Evolutionary conservation across 768 basidiomycete genomes (phyloP), one percentile per base, ranked within the genome.

Genomic region (Pisolithus microcarpus): DNA sequence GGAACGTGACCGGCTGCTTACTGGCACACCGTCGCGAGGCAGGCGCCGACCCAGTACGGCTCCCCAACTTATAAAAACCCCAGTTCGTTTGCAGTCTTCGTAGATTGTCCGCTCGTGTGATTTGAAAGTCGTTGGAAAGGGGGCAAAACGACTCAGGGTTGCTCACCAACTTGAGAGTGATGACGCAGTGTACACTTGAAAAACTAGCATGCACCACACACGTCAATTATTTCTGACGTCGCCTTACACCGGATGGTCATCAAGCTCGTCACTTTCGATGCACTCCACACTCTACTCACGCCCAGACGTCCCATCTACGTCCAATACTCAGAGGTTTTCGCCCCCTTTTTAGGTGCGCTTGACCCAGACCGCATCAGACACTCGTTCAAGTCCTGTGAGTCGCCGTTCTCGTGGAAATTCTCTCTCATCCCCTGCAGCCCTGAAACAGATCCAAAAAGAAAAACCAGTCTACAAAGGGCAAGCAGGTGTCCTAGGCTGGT

Each of bases 241-340:
- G n/a, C 18, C 39, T 23, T 31, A 21, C 21, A 26, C 16, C 28
- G 23, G 18, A 58, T 54, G 53, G 50, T 55, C 59, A 78, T 86
- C 63, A 78, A 75, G 8, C 69, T 88, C 7, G 82, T 89, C 43
- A 81, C 84, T n/a, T 90, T 91, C 57, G 89, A 91, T 59, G 81
- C 80, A 1, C 69, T 90, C 23, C 80, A 84, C 59, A 91, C 89
- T n/a, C 71, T 89, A 5, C 71, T 91, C 15, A 75, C 75, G 2
- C 87, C 86, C 18, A 79, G 85, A 6, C 66, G 66, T 31, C 85
- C 89, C 3, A 75, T 91, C 43, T 73, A 85, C 52, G 72, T 78
- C 26, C 87, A 80, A 56, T 78, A 68, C 36, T 74, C 83, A 0
- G 75, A 80, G 54, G 75, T 74, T 3, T 87, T 91, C 51, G 72